phyloP scores from a whole-genome alignment of 2,329 filamentous ascomycete genomes.

The Cladosporium sp. region DNA sequence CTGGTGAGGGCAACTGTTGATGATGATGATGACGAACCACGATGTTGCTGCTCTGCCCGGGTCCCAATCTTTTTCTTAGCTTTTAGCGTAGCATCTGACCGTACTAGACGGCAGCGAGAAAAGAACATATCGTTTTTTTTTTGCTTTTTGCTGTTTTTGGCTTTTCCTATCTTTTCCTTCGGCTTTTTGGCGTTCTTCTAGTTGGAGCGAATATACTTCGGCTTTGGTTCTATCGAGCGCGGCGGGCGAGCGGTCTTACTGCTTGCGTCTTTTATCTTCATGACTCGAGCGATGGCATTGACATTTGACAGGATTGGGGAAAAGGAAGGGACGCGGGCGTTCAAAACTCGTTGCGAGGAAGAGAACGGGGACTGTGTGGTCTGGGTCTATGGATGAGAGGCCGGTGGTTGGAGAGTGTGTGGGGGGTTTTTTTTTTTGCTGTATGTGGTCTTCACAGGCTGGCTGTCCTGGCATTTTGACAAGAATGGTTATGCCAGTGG shows the following conservation, averaged over 20 bases:
- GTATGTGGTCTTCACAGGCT: neutral
- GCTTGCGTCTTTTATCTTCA: neutral
- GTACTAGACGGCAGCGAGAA: constrained; percentile 39
- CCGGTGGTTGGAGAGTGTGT: too few relatives aligned
- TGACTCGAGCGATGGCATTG: neutral
- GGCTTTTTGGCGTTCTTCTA: neutral
- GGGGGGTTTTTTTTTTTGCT: neutral
- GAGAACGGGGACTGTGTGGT: neutral
- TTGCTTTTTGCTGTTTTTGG: neutral
- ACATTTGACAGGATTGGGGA: neutral
- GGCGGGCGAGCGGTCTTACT: neutral
- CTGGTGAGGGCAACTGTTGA: neutral
- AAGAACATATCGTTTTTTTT: neutral
- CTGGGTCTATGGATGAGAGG: neutral
- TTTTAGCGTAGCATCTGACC: constrained; percentile 41
- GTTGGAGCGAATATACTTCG: neutral
- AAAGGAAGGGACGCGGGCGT: neutral
- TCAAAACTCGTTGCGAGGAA: neutral
- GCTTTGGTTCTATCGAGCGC: neutral
- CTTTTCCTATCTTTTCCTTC: too few relatives aligned
- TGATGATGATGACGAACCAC: neutral
- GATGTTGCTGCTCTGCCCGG: neutral
- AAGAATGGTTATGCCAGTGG: neutral
- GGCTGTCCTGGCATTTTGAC: too few relatives aligned
- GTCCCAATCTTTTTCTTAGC: neutral